These are phyloP conservation scores for Vitis hybrid DNA, from an alignment of 177 flowering plant species.

Conservation along the genomic window DNA sequence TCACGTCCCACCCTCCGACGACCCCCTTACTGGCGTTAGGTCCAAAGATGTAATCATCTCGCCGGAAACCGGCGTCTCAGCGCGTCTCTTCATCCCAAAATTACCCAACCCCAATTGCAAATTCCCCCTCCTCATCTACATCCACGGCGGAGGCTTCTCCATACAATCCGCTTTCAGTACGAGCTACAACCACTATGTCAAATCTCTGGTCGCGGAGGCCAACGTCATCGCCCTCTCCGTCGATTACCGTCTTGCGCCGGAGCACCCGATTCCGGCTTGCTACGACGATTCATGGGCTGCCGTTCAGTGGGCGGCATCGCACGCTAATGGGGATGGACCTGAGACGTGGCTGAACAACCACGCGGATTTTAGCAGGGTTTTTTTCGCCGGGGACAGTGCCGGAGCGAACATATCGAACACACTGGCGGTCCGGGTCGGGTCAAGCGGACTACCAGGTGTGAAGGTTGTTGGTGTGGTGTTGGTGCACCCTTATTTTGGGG, in stretches of 20 bases:
- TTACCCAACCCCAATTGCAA: neutral
- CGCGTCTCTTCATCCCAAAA: neutral
- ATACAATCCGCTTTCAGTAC: conserved; percentile 7
- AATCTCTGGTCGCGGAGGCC: conserved; percentile 15
- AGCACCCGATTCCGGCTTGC: conserved; percentile 22
- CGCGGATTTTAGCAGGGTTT: conserved; percentile 13
- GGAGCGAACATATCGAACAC: conserved; percentile 11
- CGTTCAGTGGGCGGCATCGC: conserved; percentile 29
- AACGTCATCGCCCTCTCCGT: conserved; percentile 27
- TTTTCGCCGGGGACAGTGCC: conserved; percentile 19
- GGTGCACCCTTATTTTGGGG: conserved; percentile 36
- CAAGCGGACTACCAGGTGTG: conserved; percentile 4
- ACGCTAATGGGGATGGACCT: conserved; percentile 12
- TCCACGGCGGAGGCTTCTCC: conserved; percentile 6
- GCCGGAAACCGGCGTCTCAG: neutral
- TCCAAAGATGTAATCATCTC: conserved; percentile 7
- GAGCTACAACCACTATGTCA: conserved; percentile 11
- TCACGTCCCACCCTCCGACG: conserved; percentile 10
- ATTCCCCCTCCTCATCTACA: neutral
- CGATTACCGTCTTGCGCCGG: conserved; percentile 13
- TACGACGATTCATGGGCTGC: conserved; percentile 38
- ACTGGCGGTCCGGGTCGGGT: conserved; percentile 1
- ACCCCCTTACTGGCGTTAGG: conserved; percentile 6
- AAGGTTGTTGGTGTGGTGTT: conserved; percentile 18
- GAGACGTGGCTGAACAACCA: conserved; percentile 31